These are phyloP conservation scores for Cutaneotrichosporon sp. DNA, from an alignment of 1,284 basidiomycete genomes.

Conservation along the genomic window DNA sequence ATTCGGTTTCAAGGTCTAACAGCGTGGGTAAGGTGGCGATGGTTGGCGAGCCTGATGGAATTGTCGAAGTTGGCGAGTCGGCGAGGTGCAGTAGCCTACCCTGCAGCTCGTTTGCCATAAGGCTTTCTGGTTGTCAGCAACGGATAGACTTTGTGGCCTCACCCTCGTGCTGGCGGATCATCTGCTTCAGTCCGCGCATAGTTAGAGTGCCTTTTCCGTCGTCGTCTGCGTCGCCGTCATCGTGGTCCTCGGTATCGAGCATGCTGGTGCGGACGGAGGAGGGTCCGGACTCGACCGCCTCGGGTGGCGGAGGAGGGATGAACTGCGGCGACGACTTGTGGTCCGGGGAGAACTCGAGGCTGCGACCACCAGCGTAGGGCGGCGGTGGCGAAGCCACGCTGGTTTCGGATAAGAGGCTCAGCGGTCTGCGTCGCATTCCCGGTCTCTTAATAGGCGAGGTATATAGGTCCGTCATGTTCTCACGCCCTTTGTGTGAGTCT, in stretches of 20 bases:
- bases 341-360: not conserved
- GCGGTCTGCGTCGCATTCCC: slow-evolving; percentile 1
- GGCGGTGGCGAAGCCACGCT: slow-evolving; percentile 9
- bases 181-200: slow-evolving; percentile 10
- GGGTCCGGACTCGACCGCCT: slow-evolving; percentile 15
- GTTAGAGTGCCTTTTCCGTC: slow-evolving; percentile 12
- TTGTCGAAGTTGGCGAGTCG: not conserved
- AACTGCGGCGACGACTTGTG: not conserved
- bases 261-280: slow-evolving; percentile 17
- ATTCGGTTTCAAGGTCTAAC: not conserved
- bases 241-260: slow-evolving; percentile 1
- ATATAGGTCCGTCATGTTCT: not conserved
- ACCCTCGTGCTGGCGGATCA: slow-evolving; percentile 15
- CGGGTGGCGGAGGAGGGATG: slow-evolving; percentile 14
- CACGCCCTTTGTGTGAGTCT: not conserved
- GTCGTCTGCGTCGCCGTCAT: slow-evolving; percentile 6
- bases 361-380: slow-evolving; percentile 2
- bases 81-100: not conserved
- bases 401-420: slow-evolving; percentile 10
- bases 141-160: not conserved
- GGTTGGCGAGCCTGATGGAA: too few relatives aligned
- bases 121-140: slow-evolving; percentile 4
- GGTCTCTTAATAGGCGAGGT: not conserved
- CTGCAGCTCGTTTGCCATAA: not conserved
- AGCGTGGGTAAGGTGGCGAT: not conserved